Evolutionary conservation across 176 grass and related monocot genomes (phyloP), one percentile per base, ranked within the genome.

Genomic region (Aegilops tauschii): DNA sequence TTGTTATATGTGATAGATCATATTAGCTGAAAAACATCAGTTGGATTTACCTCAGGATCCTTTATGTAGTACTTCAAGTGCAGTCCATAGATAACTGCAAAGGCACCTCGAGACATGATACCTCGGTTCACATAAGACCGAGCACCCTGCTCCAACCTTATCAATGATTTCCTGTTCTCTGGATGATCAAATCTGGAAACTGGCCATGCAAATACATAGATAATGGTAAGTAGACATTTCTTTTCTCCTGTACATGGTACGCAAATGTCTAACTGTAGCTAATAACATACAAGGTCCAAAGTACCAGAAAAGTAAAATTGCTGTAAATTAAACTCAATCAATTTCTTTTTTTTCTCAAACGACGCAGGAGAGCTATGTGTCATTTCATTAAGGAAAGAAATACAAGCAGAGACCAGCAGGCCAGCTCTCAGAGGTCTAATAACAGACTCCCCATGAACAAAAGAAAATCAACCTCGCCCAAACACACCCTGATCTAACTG

Each of bases 41-140:
- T 85, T 68, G 28, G 58, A 34, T 82, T 58, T 85, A 98, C 96
- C 93, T 95, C 91, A 49, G 86, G 54, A 62, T 87, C 91, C 78
- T 92, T 98, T 80, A 98, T 92, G 73, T 87, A 98, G 77, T 93
- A 95, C 81, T 92, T 98, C 86, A 95, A 77, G 80, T 86, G 81
- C 42, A 86, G 82, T 66, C 96, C 96, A 89, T 98, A 95, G 28
- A 98, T 77, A 83, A 98, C 75, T 42, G 96, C 96, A 86, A 94
- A 92, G 69, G 96, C 93, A 72, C 88, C 89, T 76, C 63, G 83
- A 32, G 86, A 87, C 71, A 84, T 80, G 68, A 94, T 95, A 31
- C 84, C 79, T 80, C 96, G 89, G 83, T 92, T 98, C 84, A 94
- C 90, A 85, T 79, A 95, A 80, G 96, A 84, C 36, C 66, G 84